Evolutionary conservation across 805 yeast species (phyloP), one percentile per base, ranked within the genome.

Genomic region (Debaryomyces hansenii): DNA sequence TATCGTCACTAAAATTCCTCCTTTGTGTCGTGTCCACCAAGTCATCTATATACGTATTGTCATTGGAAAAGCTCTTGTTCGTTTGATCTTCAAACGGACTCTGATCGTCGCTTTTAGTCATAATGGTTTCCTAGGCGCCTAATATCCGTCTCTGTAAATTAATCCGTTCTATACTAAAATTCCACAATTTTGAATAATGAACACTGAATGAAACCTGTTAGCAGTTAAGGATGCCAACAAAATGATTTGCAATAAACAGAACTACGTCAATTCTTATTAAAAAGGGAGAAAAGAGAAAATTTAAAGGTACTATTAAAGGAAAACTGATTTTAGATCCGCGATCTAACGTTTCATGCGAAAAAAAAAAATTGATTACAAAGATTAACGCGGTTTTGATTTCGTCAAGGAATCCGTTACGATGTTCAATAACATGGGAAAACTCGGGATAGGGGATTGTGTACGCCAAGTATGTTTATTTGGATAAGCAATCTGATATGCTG

Each of bases 1-100:
- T 52, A 2, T 50, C 60, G 32, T 58, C 57, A 44, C 58, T 57
- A 35, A 54, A 45, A 10, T 47, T 50, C 12, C 54, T 37, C 20
- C 37, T 35, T 31, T 44, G 42, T 21, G 37, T 28, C 32, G 20
- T 18, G 24, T 27, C 38, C 42, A 20, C 40, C 34, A 20, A 24
- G 11, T 40, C 44, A 11, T 37, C 38, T 28, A 34, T 32, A 11
- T 15, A 12, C 7, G 34, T 32, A 11, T 18, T 31, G 27, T 21
- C 16, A 7, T 31, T 32, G 8, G 38, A 18, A 28, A 39, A 27
- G n/a, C 21, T 12, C 11, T 15, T 35, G n/a, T 39, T 16, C 12
- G 4, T 39, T 5, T 40, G 41, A n/a, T 35, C 37, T 20, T 10
- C 18, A 37, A 49, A 49, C 7, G 50, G 48, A 38, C 48, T 39